Conservation (phyloP, 345 rosid species). For the Balakata baccata region DNA sequence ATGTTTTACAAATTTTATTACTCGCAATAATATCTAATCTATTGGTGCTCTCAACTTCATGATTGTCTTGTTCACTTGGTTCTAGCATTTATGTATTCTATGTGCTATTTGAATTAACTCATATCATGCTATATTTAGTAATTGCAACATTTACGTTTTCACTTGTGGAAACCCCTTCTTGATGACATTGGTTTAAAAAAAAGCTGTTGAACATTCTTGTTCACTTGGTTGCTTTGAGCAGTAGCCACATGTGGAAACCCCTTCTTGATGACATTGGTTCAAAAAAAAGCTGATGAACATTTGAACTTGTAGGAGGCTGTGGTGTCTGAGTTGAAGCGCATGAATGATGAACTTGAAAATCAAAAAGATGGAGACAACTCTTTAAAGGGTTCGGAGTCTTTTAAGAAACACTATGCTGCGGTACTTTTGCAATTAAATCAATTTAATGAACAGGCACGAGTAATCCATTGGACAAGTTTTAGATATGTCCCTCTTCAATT, state of each 20-base stretch:
- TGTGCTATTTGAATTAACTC: neutral
- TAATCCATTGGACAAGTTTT: neutral
- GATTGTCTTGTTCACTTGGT: neutral
- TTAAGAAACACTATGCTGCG: constrained; percentile 79
- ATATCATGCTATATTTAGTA: neutral
- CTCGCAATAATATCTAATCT: neutral
- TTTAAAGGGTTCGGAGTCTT: constrained; percentile 59
- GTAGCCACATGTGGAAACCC: neutral
- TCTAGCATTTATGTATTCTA: neutral
- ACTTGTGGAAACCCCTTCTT: neutral
- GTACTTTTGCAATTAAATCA: constrained; percentile 64
- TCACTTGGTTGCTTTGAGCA: too few relatives aligned
- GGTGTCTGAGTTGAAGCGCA: constrained; percentile 60
- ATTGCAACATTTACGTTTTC: neutral
- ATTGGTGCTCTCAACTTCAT: neutral
- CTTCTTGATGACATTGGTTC: neutral
- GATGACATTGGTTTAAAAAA: neutral
- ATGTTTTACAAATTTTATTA: neutral
- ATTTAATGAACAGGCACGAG: constrained; percentile 66
- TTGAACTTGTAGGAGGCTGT: constrained; percentile 56
- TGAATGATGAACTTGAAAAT: constrained; percentile 67
- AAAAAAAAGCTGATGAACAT: constrained; percentile 26
- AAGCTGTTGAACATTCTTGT: too few relatives aligned
- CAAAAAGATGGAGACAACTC: constrained; percentile 52
- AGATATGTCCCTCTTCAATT: constrained; percentile 18